Evolutionary conservation across 371 early-diverging fungal species (phyloP).

Genomic region (Mortierella sp.): DNA sequence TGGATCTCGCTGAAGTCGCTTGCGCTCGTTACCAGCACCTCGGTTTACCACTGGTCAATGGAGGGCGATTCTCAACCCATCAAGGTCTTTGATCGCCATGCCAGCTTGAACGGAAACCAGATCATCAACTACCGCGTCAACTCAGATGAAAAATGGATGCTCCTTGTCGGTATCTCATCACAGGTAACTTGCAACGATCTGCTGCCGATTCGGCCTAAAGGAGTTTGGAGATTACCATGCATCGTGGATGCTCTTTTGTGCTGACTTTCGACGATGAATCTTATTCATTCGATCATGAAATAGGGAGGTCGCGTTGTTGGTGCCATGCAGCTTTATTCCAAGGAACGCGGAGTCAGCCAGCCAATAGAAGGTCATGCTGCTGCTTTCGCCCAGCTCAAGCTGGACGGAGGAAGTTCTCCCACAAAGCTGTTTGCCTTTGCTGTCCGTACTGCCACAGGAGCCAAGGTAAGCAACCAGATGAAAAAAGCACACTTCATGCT

Average conservation of each 20-base stretch:
- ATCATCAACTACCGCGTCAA: slow-evolving; percentile 96
- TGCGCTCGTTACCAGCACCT: slow-evolving; percentile 89
- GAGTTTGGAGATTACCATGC: not conserved
- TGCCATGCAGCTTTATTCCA: slow-evolving; percentile 95
- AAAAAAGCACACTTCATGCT: not conserved
- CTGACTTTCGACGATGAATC: not conserved
- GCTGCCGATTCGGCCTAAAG: not conserved
- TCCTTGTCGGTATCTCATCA: slow-evolving; percentile 94
- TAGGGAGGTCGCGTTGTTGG: slow-evolving; percentile 92
- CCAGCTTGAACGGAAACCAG: slow-evolving; percentile 86
- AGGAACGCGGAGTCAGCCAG: slow-evolving; percentile 93
- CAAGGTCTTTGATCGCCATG: slow-evolving; percentile 95
- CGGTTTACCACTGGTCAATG: slow-evolving; percentile 97
- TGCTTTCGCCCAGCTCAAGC: slow-evolving; percentile 90
- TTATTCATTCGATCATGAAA: not conserved
- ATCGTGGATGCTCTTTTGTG: too few species aligned
- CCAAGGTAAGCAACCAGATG: slow-evolving; percentile 72
- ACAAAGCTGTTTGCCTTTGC: slow-evolving; percentile 96
- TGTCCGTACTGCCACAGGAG: slow-evolving; percentile 81
- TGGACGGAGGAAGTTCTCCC: slow-evolving; percentile 83
- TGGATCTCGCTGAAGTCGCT: slow-evolving; percentile 91
- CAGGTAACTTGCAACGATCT: slow-evolving; percentile 60
- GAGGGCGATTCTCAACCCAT: slow-evolving; percentile 89
- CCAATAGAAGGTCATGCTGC: slow-evolving; percentile 98
- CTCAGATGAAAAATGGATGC: slow-evolving; percentile 93